Base-by-base conservation (phyloP, 23 red algal species). In the Pyropia haitanensis region DNA sequence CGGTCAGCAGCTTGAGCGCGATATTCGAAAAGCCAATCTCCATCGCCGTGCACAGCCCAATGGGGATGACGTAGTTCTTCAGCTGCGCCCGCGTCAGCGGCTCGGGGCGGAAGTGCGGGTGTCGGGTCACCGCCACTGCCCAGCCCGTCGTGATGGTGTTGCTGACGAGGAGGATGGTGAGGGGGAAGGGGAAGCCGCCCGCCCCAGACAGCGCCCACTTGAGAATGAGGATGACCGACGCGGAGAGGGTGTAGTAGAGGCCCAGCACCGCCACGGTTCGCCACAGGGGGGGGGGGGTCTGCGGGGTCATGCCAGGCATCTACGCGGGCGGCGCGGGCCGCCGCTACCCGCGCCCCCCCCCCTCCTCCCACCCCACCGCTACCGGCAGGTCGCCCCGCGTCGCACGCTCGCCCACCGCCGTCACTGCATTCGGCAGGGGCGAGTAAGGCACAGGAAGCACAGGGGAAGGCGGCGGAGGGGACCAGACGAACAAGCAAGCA, bases 1-100 rank as follows among this genome's bases (percentile, higher is more conserved):
- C 93, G 15, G 80, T 88, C 10, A 97, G 76, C 3, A 87, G 29
- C 27, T 86, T 79, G 14, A 97, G 74, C 14, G 93, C 84, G 22
- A 89, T 65, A 53, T 97, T 97, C 49, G 93, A 89, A 49, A 54
- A 87, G 1, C 93, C 93, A 59, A 97, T 97, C 70, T 97, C 93
- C 29, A 89, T 44, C 25, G 93, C 93, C 2, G 80, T 91, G n/a
- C 80, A 65, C 12, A 87, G 67, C 15, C 80, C 86, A 50, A 97
- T 89, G 54, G 93, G 84, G 15, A 97, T 51, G 46, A 97, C 75
- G 57, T 81, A 95, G 53, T 60, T 50, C 29, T 67, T 70, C 52
- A 81, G 83, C 49, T 71, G 74, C 68, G 77, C 76, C 27, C 68
- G 51, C 31, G 79, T 79, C 18, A 76, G 63, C 3, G 63, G 71